Conservation (phyloP, 2,329 filamentous ascomycete genomes). For the Fusarium udum region DNA sequence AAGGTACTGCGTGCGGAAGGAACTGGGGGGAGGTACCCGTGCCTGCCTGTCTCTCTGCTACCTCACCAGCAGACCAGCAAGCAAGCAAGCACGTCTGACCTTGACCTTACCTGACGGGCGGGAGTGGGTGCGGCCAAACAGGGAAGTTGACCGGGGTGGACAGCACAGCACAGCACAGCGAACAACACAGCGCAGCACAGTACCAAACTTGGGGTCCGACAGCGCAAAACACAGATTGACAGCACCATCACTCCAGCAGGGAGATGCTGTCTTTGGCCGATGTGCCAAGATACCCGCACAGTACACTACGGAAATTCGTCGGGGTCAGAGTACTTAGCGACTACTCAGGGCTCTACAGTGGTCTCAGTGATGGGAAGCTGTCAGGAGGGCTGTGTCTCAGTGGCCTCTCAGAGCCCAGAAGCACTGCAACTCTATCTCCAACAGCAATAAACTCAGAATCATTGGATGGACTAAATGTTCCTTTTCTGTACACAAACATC, state of each 20-base stretch:
- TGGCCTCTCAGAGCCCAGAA: not conserved
- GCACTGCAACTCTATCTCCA: not conserved
- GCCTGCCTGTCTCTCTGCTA: conserved; percentile 5
- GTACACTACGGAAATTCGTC: conserved; percentile 33
- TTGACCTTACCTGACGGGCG: conserved; percentile 38
- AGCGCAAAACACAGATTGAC: conserved; percentile 10
- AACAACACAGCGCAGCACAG: conserved; percentile 28
- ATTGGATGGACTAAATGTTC: conserved; percentile 3
- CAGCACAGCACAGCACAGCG: conserved; percentile 24
- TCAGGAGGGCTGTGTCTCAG: not conserved
- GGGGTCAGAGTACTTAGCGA: conserved; percentile 29
- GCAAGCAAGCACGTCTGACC: conserved; percentile 9
- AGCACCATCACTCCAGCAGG: conserved; percentile 18
- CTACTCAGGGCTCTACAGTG: conserved; percentile 7
- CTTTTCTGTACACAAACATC: conserved; percentile 14
- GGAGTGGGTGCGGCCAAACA: conserved; percentile 44
- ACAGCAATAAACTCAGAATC: not conserved
- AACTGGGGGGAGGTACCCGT: conserved; percentile 21
- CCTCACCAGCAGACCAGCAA: not conserved
- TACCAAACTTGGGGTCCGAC: conserved; percentile 19
- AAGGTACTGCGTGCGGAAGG: conserved; percentile 36
- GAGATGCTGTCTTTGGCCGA: conserved; percentile 22
- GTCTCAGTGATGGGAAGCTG: not conserved
- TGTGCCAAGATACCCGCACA: conserved; percentile 38
- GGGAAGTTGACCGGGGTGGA: conserved; percentile 39